Evolutionary conservation across 306 rosid species (phyloP).

Genomic region (Medicago lupulina): DNA sequence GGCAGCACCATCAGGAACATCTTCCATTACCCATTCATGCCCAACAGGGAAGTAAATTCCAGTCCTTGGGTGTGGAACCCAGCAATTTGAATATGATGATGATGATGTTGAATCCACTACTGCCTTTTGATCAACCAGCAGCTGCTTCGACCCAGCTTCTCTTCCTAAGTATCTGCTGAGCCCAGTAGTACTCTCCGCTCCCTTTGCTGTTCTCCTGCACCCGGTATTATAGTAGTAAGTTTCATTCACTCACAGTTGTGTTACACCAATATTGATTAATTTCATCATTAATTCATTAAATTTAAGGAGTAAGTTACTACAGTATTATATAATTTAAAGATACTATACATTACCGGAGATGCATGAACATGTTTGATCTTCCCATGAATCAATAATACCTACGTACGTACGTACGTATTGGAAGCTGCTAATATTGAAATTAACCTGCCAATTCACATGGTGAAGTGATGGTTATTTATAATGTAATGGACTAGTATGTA

Average conservation of each 20-base stretch:
- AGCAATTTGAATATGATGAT: slow-evolving; percentile 20
- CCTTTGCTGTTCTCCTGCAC: slow-evolving; percentile 1
- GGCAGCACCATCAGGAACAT: slow-evolving; percentile 65
- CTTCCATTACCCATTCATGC: slow-evolving; percentile 73
- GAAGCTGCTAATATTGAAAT: background rate
- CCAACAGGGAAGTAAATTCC: slow-evolving; percentile 80
- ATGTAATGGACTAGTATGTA: background rate
- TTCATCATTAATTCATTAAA: background rate
- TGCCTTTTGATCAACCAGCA: background rate
- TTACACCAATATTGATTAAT: background rate
- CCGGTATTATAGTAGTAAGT: too few species aligned
- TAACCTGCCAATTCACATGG: background rate
- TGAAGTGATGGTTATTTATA: slow-evolving; percentile 16
- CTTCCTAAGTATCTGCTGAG: slow-evolving; percentile 1
- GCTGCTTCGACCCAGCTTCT: background rate
- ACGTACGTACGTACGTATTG: background rate
- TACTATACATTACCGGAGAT: slow-evolving; percentile 4
- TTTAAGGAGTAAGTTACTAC: background rate
- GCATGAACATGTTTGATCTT: slow-evolving; percentile 2
- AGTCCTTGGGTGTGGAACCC: slow-evolving; percentile 77
- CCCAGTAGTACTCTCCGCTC: background rate
- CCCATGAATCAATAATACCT: slow-evolving; percentile 13
- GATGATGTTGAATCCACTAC: background rate
- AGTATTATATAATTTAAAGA: background rate
- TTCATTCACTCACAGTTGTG: background rate